Conservation (phyloP, 2,329 filamentous ascomycete genomes). For the Fusarium anthophilum region DNA sequence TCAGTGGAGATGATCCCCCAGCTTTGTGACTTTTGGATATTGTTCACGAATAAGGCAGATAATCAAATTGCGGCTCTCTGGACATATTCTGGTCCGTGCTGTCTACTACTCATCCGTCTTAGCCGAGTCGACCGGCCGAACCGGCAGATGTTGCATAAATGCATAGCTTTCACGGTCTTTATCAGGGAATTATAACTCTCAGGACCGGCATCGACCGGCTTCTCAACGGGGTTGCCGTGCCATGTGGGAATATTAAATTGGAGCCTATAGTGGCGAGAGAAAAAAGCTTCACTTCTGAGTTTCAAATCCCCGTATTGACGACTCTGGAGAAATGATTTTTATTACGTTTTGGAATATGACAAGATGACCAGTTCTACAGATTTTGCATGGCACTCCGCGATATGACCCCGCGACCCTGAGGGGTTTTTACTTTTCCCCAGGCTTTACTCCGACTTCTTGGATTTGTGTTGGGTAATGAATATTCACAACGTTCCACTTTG, state of each 20-base stretch:
- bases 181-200: neutral
- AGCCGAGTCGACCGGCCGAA: conserved; percentile 31
- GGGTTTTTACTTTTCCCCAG: conserved; percentile 18
- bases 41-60: conserved; percentile 17
- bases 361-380: neutral
- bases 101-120: conserved; percentile 31
- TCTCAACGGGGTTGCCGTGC: conserved; percentile 9
- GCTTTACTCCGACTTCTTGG: neutral
- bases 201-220: conserved; percentile 34
- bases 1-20: neutral
- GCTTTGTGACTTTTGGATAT: conserved; percentile 21
- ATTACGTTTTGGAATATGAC: conserved; percentile 31
- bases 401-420: conserved; percentile 22
- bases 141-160: conserved; percentile 5
- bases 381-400: conserved; percentile 12
- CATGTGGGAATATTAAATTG: conserved; percentile 23
- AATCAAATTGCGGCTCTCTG: conserved; percentile 23
- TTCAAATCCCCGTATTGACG: conserved; percentile 12
- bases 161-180: neutral
- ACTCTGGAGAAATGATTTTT: conserved; percentile 17
- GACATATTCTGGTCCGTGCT: conserved; percentile 27
- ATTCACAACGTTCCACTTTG: neutral
- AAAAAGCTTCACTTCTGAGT: conserved; percentile 7
- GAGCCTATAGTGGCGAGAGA: conserved; percentile 18
- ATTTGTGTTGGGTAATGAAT: conserved; percentile 24